Base-by-base conservation (phyloP, 129 eudicot species). In the Solidago caesia region DNA sequence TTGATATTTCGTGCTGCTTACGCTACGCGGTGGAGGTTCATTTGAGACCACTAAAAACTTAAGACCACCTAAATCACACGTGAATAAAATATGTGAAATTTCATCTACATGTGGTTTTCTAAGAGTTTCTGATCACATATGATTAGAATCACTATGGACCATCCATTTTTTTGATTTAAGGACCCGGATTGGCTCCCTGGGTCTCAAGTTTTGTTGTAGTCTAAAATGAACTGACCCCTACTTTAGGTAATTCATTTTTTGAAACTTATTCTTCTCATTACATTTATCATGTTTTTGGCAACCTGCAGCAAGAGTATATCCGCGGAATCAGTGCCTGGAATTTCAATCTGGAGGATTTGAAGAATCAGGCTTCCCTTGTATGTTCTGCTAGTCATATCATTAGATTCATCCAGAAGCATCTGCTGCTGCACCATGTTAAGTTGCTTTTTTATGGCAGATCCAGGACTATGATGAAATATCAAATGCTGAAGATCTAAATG, bases 261-360 rank as follows among this genome's bases (percentile, higher is more conserved):
- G 39, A 33, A 33, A 62, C 61, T 3, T 48, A 58, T 6, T 71
- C 63, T 46, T 39, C 70, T 29, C 26, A 6, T 5, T 68, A 53
- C 49, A 33, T 41, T 46, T 65, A 41, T 65, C 52, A 46, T 79
- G 44, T 59, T 60, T 44, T 72, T 64, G 52, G 49, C 66, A 58
- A 52, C 77, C 7, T 84, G 84, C 98, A 94, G 98, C 91, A 90
- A 90, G 98, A 94, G 83, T 94, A 94, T 71, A 88, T 90, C 46
- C 91, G 98, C 74, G 98, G 98, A 56, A 88, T 94, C 73, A 94
- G 98, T 77, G 97, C 98, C 42, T 94, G 98, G 98, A 90, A 94
- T 77, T 94, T 94, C 77, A 90, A 94, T 78, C 82, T 94, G 67
- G 98, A 94, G 81, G 98, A 94, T 84, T 82, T 94, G 88, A 94